Conservation (phyloP, 139 green algal species). For the Chlorella sp. region DNA sequence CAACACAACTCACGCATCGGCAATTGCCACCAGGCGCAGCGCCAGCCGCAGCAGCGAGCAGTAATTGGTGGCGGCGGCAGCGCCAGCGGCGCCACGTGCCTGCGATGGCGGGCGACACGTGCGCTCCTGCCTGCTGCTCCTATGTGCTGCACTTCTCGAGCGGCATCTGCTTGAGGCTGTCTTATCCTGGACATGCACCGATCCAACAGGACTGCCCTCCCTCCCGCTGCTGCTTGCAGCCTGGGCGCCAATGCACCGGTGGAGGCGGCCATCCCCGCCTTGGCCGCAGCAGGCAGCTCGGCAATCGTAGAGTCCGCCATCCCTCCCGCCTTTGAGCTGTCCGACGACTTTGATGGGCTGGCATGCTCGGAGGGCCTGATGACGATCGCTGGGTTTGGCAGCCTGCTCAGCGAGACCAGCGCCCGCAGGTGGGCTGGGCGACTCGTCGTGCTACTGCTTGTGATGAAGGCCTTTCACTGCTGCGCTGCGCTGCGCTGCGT, state of each 20-base stretch:
- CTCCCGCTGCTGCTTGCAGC: neutral
- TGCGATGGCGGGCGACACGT: neutral
- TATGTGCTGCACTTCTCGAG: neutral
- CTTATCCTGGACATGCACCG: neutral
- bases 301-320: neutral
- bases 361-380: conserved; percentile 59
- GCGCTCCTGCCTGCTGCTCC: neutral
- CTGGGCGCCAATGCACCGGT: neutral
- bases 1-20: too few relatives aligned
- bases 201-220: neutral
- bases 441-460: too few relatives aligned
- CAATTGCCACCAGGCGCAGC: too few relatives aligned
- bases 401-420: conserved; percentile 58
- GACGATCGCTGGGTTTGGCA: conserved; percentile 81
- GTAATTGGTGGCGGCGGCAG: too few relatives aligned
- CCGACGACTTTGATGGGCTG: conserved; percentile 59
- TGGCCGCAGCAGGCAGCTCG: neutral
- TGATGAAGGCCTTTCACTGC: too few relatives aligned
- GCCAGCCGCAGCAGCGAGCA: too few relatives aligned
- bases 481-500: too few relatives aligned
- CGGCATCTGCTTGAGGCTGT: neutral
- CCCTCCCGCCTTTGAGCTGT: conserved; percentile 43
- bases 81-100: too few relatives aligned
- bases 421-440: neutral
- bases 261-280: neutral